Evolutionary conservation across 164 flowering plant species (phyloP).

Genomic region (Vitis rupestris): DNA sequence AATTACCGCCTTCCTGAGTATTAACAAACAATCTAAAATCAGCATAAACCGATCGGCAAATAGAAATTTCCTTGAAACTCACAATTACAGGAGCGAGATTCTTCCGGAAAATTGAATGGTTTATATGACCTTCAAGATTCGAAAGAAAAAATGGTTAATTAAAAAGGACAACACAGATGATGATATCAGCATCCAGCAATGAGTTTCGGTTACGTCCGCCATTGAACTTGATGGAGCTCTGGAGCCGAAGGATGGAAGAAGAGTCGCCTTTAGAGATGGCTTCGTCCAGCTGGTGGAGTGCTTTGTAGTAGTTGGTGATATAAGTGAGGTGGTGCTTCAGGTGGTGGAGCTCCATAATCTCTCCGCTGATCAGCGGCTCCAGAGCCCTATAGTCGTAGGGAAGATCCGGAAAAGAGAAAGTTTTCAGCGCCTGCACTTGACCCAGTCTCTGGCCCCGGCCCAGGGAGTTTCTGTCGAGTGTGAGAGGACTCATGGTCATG

Average conservation of each 20-base stretch:
- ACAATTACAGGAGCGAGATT: constrained; percentile 74
- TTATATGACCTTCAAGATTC: constrained; percentile 12
- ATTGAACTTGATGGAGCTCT: constrained; percentile 92
- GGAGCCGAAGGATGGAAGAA: constrained; percentile 60
- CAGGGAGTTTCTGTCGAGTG: no score
- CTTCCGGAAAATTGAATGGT: constrained; percentile 97
- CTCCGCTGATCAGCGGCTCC: constrained; percentile 89
- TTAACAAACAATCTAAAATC: background rate
- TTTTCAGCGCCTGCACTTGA: constrained; percentile 28
- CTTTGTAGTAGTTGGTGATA: constrained; percentile 82
- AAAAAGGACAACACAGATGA: background rate
- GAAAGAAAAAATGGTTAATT: no score
- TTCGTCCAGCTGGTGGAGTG: constrained; percentile 73
- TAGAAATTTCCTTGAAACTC: constrained; percentile 20
- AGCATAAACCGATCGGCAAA: background rate
- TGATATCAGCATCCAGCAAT: background rate
- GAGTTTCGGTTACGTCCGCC: constrained; percentile 70
- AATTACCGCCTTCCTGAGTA: background rate
- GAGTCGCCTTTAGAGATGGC: constrained; percentile 68
- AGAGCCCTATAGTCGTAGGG: constrained; percentile 88
- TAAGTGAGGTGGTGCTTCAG: constrained; percentile 95
- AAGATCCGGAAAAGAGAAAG: constrained; percentile 84
- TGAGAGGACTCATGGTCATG: no score
- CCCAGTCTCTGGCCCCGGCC: no score
- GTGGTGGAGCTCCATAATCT: constrained; percentile 94